Conservation (phyloP, 2,329 filamentous ascomycete species). For the Fusarium caatingaense region DNA sequence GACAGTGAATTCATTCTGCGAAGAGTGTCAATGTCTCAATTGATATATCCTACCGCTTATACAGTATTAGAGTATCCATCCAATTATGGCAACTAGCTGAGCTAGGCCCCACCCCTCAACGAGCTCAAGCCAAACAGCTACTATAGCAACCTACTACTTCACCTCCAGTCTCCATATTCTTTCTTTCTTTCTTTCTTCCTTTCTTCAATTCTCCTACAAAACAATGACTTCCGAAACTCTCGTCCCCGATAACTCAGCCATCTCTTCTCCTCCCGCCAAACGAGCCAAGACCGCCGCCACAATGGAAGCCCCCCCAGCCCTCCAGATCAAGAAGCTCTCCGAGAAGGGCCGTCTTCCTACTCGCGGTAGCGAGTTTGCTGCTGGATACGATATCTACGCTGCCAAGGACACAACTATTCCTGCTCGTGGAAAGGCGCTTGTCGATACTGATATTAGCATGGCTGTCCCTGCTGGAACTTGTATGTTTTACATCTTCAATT, state of each 20-base stretch:
- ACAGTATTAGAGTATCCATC: not conserved
- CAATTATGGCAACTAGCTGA: not conserved
- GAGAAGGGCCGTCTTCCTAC: slow-evolving; percentile 84
- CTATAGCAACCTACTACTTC: not conserved
- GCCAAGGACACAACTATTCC: slow-evolving; percentile 80
- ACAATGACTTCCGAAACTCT: slow-evolving; percentile 43
- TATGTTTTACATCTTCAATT: slow-evolving; percentile 57
- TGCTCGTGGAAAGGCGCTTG: slow-evolving; percentile 83
- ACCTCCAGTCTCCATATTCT: slow-evolving; percentile 41
- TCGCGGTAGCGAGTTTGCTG: slow-evolving; percentile 87
- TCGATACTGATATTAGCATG: slow-evolving; percentile 92
- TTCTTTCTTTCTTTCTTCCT: slow-evolving; percentile 34
- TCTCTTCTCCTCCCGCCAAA: slow-evolving; percentile 81
- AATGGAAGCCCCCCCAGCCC: slow-evolving; percentile 64
- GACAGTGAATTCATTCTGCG: not conserved
- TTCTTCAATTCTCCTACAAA: slow-evolving; percentile 13
- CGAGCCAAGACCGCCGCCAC: slow-evolving; percentile 73
- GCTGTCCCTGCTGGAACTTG: slow-evolving; percentile 91
- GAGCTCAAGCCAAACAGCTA: slow-evolving; percentile 1
- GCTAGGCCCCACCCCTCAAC: not conserved
- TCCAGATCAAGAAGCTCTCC: slow-evolving; percentile 90
- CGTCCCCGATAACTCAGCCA: slow-evolving; percentile 59
- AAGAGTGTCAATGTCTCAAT: not conserved
- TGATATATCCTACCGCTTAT: not conserved
- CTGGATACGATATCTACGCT: slow-evolving; percentile 93